These are phyloP conservation scores for Fusarium vanettenii DNA, from an alignment of 2,329 filamentous ascomycete species.

Conservation along the genomic window DNA sequence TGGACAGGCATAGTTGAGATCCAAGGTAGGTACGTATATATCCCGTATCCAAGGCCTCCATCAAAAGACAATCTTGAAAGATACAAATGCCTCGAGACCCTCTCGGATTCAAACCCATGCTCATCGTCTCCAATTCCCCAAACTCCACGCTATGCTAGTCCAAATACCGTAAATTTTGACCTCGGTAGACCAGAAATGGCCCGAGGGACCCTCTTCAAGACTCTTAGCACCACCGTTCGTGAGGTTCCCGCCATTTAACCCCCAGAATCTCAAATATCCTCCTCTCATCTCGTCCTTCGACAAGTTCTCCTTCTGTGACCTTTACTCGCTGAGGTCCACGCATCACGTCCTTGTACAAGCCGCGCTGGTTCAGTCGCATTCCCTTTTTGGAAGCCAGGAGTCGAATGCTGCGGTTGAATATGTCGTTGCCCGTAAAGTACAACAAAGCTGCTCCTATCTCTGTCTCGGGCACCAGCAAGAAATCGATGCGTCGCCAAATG, in stretches of 20 bases:
- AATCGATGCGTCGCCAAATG: constrained; percentile 84
- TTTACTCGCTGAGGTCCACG: constrained; percentile 68
- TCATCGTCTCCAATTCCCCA: constrained; percentile 9
- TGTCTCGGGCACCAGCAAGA: constrained; percentile 82
- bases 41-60: neutral
- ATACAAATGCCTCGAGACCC: neutral
- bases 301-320: constrained; percentile 73
- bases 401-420: constrained; percentile 90
- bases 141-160: constrained; percentile 22
- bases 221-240: constrained; percentile 77
- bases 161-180: constrained; percentile 30
- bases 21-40: constrained; percentile 4
- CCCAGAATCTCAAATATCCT: constrained; percentile 84
- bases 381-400: constrained; percentile 82
- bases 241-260: constrained; percentile 85
- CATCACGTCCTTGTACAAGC: constrained; percentile 79
- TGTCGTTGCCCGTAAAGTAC: constrained; percentile 97
- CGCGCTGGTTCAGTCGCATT: constrained; percentile 87
- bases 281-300: constrained; percentile 81
- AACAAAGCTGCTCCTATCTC: constrained; percentile 87
- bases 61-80: neutral
- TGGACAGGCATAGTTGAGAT: neutral
- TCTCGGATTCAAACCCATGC: constrained; percentile 2
- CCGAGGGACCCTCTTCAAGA: constrained; percentile 19
- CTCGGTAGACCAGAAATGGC: constrained; percentile 29